These are phyloP conservation scores for Agaricales sp. DNA, from an alignment of 1,284 basidiomycete genomes.

Conservation along the genomic window DNA sequence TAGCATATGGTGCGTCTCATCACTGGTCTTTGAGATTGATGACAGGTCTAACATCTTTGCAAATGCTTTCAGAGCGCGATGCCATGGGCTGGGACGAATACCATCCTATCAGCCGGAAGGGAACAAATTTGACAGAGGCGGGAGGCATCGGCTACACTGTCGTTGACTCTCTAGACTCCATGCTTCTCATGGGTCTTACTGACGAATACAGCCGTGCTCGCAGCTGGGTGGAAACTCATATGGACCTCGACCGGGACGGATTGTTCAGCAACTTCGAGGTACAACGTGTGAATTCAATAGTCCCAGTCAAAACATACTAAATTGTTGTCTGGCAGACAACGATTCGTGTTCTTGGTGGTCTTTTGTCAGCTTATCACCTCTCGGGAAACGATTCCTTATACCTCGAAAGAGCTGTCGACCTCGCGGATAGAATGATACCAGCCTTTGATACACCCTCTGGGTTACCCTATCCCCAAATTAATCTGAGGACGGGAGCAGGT, in stretches of 20 bases:
- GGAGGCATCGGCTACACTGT: conserved; percentile 84
- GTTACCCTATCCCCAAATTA: conserved; percentile 73
- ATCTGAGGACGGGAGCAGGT: conserved; percentile 59
- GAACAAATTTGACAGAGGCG: conserved; percentile 63
- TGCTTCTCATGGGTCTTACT: conserved; percentile 77
- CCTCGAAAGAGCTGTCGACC: conserved; percentile 68
- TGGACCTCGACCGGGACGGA: conserved; percentile 75
- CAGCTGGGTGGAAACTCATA: conserved; percentile 63
- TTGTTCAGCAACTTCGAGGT: conserved; percentile 91
- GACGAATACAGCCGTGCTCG: conserved; percentile 74
- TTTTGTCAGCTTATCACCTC: conserved; percentile 79
- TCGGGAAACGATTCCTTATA: conserved; percentile 56
- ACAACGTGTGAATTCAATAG: conserved; percentile 14
- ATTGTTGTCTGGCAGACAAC: conserved; percentile 68
- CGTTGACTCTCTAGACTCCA: conserved; percentile 76
- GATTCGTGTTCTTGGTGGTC: conserved; percentile 73
- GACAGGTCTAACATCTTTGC: conserved; percentile 6
- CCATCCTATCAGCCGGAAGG: conserved; percentile 69
- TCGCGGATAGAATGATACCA: conserved; percentile 80
- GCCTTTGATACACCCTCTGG: conserved; percentile 79
- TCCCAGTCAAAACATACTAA: conserved; percentile 2
- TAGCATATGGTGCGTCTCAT: conserved; percentile 51
- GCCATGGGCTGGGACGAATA: conserved; percentile 88
- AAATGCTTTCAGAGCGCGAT: conserved; percentile 66
- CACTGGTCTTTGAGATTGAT: not conserved